A percentile compares a stretch with the other conserved stretches of the same genome.
phyloP scores from a whole-genome alignment of 345 rosid species.

The Ceriops tagal region DNA sequence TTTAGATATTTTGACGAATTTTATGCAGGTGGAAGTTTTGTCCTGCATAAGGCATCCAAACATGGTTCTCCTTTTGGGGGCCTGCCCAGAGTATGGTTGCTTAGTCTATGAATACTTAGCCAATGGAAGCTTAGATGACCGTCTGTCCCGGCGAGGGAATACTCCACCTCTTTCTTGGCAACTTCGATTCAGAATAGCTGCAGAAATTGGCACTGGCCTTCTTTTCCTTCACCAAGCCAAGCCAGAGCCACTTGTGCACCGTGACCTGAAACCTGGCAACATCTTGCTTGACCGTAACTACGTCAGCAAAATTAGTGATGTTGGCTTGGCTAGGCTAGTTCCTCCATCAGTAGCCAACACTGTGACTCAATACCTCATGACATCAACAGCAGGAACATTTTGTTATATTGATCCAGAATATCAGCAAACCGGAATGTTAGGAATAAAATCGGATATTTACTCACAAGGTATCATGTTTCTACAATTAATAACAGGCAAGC shows the following conservation, averaged over 20 bases:
- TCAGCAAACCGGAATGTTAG: conserved; percentile 89
- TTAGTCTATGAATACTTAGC: conserved; percentile 88
- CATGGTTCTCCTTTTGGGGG: conserved; percentile 95
- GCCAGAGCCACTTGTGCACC: conserved; percentile 94
- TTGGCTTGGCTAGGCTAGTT: conserved; percentile 89
- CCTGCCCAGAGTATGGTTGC: conserved; percentile 86
- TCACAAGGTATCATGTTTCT: conserved; percentile 76
- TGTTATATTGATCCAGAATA: conserved; percentile 96
- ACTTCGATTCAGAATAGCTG: conserved; percentile 62
- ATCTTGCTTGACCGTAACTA: conserved; percentile 73
- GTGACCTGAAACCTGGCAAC: conserved; percentile 88
- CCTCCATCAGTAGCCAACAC: conserved; percentile 68
- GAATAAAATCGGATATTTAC: conserved; percentile 78
- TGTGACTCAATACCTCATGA: conserved; percentile 79
- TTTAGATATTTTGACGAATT: not conserved
- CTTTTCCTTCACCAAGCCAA: conserved; percentile 86
- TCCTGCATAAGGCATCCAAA: conserved; percentile 84
- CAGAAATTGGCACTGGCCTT: conserved; percentile 83
- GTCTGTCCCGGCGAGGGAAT: conserved; percentile 51
- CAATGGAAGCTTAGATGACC: conserved; percentile 86
- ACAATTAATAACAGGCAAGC: conserved; percentile 75
- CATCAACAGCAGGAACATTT: conserved; percentile 89
- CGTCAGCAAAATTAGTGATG: conserved; percentile 89
- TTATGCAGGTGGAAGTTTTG: conserved; percentile 63
- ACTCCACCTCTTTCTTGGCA: conserved; percentile 69